Evolutionary conservation across 2,329 filamentous ascomycete species (phyloP).

Genomic region (Neonectria neomacrospora): DNA sequence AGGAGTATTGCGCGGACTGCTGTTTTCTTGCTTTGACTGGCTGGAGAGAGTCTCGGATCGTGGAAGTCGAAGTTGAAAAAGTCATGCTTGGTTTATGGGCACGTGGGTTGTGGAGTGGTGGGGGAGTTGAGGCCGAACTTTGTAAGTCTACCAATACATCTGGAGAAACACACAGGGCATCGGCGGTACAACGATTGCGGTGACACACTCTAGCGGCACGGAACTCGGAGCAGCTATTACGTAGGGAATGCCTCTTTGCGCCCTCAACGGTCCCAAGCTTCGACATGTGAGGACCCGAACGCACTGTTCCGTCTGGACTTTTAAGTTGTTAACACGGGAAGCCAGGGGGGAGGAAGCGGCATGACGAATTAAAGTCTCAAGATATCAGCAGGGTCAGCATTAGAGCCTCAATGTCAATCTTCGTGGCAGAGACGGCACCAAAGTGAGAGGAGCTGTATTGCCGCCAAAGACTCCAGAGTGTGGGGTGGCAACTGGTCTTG

Average conservation of each 20-base stretch:
- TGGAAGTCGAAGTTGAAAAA: not conserved
- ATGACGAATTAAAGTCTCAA: constrained; percentile 13
- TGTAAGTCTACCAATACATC: not conserved
- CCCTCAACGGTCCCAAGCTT: not conserved
- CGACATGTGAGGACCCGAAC: constrained; percentile 1
- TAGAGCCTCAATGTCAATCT: constrained; percentile 20
- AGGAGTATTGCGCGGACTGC: not conserved
- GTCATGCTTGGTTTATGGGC: not conserved
- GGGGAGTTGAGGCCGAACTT: not conserved
- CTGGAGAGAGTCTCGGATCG: not conserved
- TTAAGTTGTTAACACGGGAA: not conserved
- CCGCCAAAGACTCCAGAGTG: not conserved
- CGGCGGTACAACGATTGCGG: not conserved
- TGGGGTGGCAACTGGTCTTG: constrained; percentile 9
- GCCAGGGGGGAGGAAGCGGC: not conserved
- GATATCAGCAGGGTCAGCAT: constrained; percentile 23
- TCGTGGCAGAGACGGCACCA: not conserved
- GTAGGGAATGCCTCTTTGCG: not conserved
- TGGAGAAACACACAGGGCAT: not conserved
- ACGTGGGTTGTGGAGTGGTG: not conserved
- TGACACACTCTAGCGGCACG: constrained; percentile 7
- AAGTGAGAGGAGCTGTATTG: not conserved
- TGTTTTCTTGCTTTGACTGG: not conserved
- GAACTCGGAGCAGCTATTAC: not conserved
- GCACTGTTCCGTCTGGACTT: not conserved